phyloP scores from a whole-genome alignment of 371 early-diverging fungal species.

The Sporodiniella umbellata region DNA sequence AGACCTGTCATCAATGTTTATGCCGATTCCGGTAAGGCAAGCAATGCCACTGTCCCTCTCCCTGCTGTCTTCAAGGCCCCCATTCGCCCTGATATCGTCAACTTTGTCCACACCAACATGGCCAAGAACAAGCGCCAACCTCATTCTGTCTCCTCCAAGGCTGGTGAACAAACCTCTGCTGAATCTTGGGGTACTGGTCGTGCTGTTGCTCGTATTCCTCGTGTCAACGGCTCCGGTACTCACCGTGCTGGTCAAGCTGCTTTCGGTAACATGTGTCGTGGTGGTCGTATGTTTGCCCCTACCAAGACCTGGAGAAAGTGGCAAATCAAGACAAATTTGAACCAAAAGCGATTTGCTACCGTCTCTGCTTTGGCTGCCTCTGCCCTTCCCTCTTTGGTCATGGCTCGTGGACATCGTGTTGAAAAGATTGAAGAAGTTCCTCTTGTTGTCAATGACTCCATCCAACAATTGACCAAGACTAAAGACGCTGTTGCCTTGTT shows the following conservation, averaged over 20 bases:
- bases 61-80: slow-evolving; percentile 98
- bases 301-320: slow-evolving; percentile 99
- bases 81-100: slow-evolving; percentile 98
- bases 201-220: slow-evolving; percentile 99
- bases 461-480: slow-evolving; percentile 92
- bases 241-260: slow-evolving; percentile 99
- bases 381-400: slow-evolving; percentile 93
- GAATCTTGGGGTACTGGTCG: slow-evolving; percentile 99
- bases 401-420: slow-evolving; percentile 99
- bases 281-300: slow-evolving; percentile 99
- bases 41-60: slow-evolving; percentile 76
- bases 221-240: slow-evolving; percentile 99
- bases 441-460: slow-evolving; percentile 86
- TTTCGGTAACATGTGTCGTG: slow-evolving; percentile 99
- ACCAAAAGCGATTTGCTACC: slow-evolving; percentile 98
- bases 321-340: slow-evolving; percentile 98
- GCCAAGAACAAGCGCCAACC: slow-evolving; percentile 99
- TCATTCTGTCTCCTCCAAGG: slow-evolving; percentile 96
- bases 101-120: slow-evolving; percentile 96
- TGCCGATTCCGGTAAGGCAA: slow-evolving; percentile 75
- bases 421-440: slow-evolving; percentile 96
- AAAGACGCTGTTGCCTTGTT: slow-evolving; percentile 95
- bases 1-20: slow-evolving; percentile 93
- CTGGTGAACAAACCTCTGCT: slow-evolving; percentile 99
- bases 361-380: slow-evolving; percentile 99